Base-by-base conservation (phyloP, 2,329 filamentous ascomycete genomes). In the Venturia oleaginea region DNA sequence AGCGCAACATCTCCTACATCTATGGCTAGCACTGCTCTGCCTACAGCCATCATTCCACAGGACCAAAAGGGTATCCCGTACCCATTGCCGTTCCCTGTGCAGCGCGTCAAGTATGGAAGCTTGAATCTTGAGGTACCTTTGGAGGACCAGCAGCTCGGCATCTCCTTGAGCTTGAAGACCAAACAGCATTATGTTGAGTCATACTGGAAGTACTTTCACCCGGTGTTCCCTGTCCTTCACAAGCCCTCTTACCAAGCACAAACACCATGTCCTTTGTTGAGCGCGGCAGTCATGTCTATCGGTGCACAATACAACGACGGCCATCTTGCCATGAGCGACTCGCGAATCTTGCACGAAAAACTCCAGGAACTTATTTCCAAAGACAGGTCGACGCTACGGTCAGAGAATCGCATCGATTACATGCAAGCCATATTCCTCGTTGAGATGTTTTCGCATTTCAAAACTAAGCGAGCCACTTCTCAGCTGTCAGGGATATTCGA, bases 171-270 rank as follows among this genome's bases (percentile, higher is more conserved):
- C 59, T 42, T 62, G n/a, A 59, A 57, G 34, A 64, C 63, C 1
- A 64, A 64, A 38, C 63, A 64, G 15, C 63, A 64, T 30, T 65
- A 65, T 55, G 32, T 80, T 67, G 72, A 76, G 65, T 73, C 75
- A 69, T 80, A 76, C 71, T 80, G 78, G 78, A 74, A 72, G 67
- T 71, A 72, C 68, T 75, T 79, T 69, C 77, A 80, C 71, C 75
- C 77, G 67, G 67, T 73, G 68, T 78, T 76, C 71, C 77, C 78
- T 65, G 65, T 80, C 65, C 66, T 80, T 66, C 76, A 79, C 72
- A 74, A 71, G 69, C 70, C 74, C 69, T 74, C 76, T 60, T 76
- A 76, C 72, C 67, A 71, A 62, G 55, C 72, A 65, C 62, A 73
- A 65, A 68, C 66, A 57, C 68, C 70, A n/a, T 72, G 76, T n/a